These are phyloP conservation scores for Fusarium lateritium DNA, from an alignment of 2,329 filamentous ascomycete genomes.

Conservation along the genomic window DNA sequence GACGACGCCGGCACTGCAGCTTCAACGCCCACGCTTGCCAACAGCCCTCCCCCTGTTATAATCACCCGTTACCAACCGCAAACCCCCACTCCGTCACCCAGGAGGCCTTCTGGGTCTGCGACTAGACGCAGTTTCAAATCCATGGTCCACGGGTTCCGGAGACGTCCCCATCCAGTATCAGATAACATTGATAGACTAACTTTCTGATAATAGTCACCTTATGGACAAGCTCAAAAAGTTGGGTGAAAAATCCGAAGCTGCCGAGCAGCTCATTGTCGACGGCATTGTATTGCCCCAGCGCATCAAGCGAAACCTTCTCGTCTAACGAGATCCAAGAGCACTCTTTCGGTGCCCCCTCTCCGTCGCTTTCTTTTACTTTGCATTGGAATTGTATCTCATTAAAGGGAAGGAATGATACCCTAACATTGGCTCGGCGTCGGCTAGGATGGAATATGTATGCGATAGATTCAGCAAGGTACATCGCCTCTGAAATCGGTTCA, in stretches of 20 bases:
- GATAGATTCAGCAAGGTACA: neutral
- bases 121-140: constrained; percentile 44
- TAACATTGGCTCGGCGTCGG: constrained; percentile 34
- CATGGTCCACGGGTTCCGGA: constrained; percentile 47
- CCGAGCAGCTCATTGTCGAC: constrained; percentile 53
- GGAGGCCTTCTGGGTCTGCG: constrained; percentile 27
- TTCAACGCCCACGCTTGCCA: constrained; percentile 15
- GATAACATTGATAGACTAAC: constrained; percentile 53
- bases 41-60: constrained; percentile 16
- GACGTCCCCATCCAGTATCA: constrained; percentile 48
- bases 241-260: constrained; percentile 56
- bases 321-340: constrained; percentile 22
- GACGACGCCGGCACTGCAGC: constrained; percentile 6
- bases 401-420: constrained; percentile 38
- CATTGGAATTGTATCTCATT: constrained; percentile 12
- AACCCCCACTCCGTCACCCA: constrained; percentile 17
- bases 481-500: neutral
- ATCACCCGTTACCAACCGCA: constrained; percentile 4
- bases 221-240: constrained; percentile 68
- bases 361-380: constrained; percentile 3
- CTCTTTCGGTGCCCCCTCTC: neutral
- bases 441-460: constrained; percentile 8
- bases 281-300: constrained; percentile 57
- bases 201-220: constrained; percentile 61
- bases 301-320: constrained; percentile 60